Conservation (phyloP, 2,329 filamentous ascomycete genomes). For the Monilinia polystroma region DNA sequence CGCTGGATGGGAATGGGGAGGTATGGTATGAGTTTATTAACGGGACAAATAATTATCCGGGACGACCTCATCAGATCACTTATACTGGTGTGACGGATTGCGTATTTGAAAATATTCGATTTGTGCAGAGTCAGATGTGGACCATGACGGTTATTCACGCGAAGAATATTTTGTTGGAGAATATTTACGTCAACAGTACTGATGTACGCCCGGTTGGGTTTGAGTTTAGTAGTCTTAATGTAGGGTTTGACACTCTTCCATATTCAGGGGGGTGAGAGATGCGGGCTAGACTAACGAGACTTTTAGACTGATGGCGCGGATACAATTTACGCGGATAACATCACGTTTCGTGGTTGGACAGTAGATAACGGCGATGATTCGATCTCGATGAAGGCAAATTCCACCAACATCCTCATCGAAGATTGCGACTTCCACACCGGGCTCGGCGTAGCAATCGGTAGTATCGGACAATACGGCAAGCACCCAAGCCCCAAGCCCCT, state of each 20-base stretch:
- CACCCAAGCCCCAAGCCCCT: no score
- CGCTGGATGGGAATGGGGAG: slow-evolving; percentile 59
- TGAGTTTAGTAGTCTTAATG: slow-evolving; percentile 22
- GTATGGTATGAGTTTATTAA: slow-evolving; percentile 56
- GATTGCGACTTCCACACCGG: slow-evolving; percentile 52
- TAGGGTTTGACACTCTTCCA: neutral
- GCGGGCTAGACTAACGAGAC: slow-evolving; percentile 39
- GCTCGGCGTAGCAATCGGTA: slow-evolving; percentile 56
- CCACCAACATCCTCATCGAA: slow-evolving; percentile 52
- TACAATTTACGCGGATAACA: slow-evolving; percentile 53
- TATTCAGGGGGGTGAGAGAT: no score
- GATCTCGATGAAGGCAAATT: slow-evolving; percentile 56
- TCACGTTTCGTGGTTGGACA: slow-evolving; percentile 51
- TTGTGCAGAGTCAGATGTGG: slow-evolving; percentile 61
- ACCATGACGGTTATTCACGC: slow-evolving; percentile 48
- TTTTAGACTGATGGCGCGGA: slow-evolving; percentile 52
- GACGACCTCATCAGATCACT: slow-evolving; percentile 53
- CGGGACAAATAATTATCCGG: slow-evolving; percentile 47
- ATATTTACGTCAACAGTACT: slow-evolving; percentile 54
- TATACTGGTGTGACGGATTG: slow-evolving; percentile 50
- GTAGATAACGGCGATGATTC: slow-evolving; percentile 54
- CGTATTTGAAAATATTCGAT: slow-evolving; percentile 49
- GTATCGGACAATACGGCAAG: slow-evolving; percentile 53
- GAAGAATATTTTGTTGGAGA: slow-evolving; percentile 47
- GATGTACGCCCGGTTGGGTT: slow-evolving; percentile 9